Percentiles rank a stretch among this genome's conserved stretches.
These are phyloP conservation scores for Amylocarpus encephaloides DNA, from an alignment of 2,329 filamentous ascomycete species.

Conservation along the genomic window DNA sequence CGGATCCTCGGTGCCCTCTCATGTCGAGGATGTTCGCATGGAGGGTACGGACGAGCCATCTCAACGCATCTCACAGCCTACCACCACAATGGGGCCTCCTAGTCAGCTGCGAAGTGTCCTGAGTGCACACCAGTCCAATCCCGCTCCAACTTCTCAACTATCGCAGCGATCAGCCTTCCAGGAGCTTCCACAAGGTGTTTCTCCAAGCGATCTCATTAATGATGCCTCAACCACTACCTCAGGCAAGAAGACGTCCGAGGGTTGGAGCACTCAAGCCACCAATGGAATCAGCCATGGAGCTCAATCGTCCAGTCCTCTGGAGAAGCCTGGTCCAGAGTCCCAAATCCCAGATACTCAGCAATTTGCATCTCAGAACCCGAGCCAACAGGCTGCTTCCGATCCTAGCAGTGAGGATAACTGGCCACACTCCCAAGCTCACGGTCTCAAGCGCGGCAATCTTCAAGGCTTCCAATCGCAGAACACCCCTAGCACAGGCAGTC, in stretches of 20 bases:
- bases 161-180: constrained; percentile 55
- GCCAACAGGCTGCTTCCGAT: constrained; percentile 19
- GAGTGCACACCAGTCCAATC: constrained; percentile 35
- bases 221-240: constrained; percentile 84
- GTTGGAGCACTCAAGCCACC: constrained; percentile 64
- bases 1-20: constrained; percentile 45
- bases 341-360: constrained; percentile 47
- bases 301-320: constrained; percentile 26
- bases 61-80: constrained; percentile 38
- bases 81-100: constrained; percentile 47
- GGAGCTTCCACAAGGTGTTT: constrained; percentile 49
- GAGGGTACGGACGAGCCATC: constrained; percentile 41
- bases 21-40: constrained; percentile 55
- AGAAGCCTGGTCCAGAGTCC: constrained; percentile 23
- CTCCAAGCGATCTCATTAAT: constrained; percentile 59
- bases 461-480: constrained; percentile 26
- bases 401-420: constrained; percentile 49
- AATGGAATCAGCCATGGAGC: constrained; percentile 47
- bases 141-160: constrained; percentile 46
- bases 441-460: constrained; percentile 37
- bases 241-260: constrained; percentile 70
- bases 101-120: constrained; percentile 35
- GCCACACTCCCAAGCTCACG: constrained; percentile 53
- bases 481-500: constrained; percentile 28
- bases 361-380: constrained; percentile 19